Base-by-base conservation (phyloP, 768 basidiomycete genomes). In the Bullera alba region DNA sequence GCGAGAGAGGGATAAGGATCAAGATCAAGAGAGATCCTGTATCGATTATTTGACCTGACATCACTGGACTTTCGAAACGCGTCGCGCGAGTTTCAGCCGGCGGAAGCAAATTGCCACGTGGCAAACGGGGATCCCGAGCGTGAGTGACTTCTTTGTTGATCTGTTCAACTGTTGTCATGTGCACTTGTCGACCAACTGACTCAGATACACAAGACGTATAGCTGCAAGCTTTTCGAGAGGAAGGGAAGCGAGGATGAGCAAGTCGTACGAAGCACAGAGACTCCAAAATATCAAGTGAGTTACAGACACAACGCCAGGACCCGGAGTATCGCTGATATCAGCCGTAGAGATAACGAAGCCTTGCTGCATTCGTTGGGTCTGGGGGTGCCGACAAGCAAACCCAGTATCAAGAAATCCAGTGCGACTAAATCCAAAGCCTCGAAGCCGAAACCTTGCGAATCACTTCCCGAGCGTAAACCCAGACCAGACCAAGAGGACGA, bases 351-450 rank as follows among this genome's bases (percentile, higher is more conserved):
- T 44, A 69, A 69, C 44, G 50, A 66, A 43, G 61, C 56, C 1
- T 47, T 69, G 12, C 58, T 69, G 3, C 52, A 56, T 22, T 63
- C 61, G 0, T 58, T 69, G 16, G 67, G 67, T 17, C 51, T 66
- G 6, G 36, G 34, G 14, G 42, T 48, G 14, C 58, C 61, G 8
- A 16, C 5, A 12, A 16, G 43, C 42, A 6, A 46, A 46, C 49
- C 19, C 19, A 36, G 16, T 17, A 34, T 45, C 12, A 6, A 37
- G 1, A 51, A 38, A 27, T 41, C 48, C 14, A 49, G 44, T 42
- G 26, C 16, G 17, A 7, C 26, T 8, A 21, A 38, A n/a, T 12
- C 30, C 21, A 35, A 30, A 22, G 25, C 48, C n/a, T 5, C 14
- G 29, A 12, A 30, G 19, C 26, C 10, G 14, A 37, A 21, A 26